Conservation (phyloP, 2,329 filamentous ascomycete species). For the Aureobasidium zeae region DNA sequence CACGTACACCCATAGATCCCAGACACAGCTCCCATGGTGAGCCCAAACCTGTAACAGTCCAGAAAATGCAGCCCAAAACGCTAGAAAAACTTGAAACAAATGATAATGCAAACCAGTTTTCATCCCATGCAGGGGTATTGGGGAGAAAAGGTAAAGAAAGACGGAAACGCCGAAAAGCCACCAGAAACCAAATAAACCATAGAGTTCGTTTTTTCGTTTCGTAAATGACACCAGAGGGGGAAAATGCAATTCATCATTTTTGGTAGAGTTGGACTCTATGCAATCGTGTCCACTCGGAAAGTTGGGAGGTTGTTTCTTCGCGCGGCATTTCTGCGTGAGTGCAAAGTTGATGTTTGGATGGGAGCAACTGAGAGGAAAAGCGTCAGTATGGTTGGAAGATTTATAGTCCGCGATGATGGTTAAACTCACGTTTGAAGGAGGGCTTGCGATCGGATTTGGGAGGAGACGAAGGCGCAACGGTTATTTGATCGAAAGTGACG, state of each 20-base stretch:
- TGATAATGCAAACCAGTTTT: background rate
- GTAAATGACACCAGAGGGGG: background rate
- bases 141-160: background rate
- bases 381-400: background rate
- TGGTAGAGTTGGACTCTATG: background rate
- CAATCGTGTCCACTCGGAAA: background rate
- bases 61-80: no score
- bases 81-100: slow-evolving; percentile 6
- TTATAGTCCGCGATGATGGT: background rate
- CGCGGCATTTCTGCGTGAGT: slow-evolving; percentile 11
- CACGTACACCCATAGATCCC: no score
- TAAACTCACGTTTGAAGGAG: slow-evolving; percentile 8
- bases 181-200: background rate
- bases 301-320: no score
- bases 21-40: no score
- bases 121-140: slow-evolving; percentile 11
- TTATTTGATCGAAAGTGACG: slow-evolving; percentile 8
- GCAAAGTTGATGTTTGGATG: slow-evolving; percentile 9
- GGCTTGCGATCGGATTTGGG: slow-evolving; percentile 11
- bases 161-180: slow-evolving; percentile 1
- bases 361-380: background rate
- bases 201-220: no score
- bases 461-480: background rate
- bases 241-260: no score
- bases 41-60: no score